These are phyloP conservation scores for Mycena galericulata DNA, from an alignment of 768 basidiomycete species.

Conservation along the genomic window DNA sequence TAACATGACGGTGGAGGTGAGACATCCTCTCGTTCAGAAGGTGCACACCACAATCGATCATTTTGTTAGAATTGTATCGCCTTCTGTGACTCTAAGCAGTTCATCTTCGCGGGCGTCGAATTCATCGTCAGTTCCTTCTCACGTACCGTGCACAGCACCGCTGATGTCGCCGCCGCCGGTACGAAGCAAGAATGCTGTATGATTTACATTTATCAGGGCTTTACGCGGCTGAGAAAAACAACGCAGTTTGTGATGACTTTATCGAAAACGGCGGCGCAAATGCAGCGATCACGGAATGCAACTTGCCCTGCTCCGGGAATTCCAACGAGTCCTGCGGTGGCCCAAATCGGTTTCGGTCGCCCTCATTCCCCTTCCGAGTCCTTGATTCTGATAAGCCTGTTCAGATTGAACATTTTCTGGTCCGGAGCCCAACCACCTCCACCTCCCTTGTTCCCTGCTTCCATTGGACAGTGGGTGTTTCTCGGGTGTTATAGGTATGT, in stretches of 20 bases:
- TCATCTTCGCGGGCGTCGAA: conserved; percentile 80
- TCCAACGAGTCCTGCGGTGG: conserved; percentile 70
- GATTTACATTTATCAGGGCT: conserved; percentile 31
- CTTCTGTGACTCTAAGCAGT: conserved; percentile 61
- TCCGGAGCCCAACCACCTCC: conserved; percentile 69
- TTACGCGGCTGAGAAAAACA: conserved; percentile 10
- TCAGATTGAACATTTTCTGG: conserved; percentile 76
- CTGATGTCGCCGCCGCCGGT: conserved; percentile 39
- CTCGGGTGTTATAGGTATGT: conserved; percentile 81
- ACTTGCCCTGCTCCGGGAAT: conserved; percentile 71
- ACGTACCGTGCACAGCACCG: not conserved
- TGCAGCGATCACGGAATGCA: conserved; percentile 66
- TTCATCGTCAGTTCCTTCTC: conserved; percentile 52
- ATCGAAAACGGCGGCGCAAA: conserved; percentile 59
- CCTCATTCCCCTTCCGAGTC: too few species aligned
- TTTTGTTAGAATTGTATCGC: conserved; percentile 50
- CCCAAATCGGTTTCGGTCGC: conserved; percentile 59
- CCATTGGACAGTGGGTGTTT: conserved; percentile 72
- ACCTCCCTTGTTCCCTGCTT: conserved; percentile 63
- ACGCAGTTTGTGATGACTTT: conserved; percentile 73
- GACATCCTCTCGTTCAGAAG: too few species aligned
- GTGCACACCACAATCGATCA: not conserved
- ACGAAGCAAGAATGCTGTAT: conserved; percentile 66
- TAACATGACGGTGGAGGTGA: conserved; percentile 69
- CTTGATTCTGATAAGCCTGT: too few species aligned